Evolutionary conservation across 805 yeast species (phyloP).

Genomic region (Barnettozyma wickerhamii): DNA sequence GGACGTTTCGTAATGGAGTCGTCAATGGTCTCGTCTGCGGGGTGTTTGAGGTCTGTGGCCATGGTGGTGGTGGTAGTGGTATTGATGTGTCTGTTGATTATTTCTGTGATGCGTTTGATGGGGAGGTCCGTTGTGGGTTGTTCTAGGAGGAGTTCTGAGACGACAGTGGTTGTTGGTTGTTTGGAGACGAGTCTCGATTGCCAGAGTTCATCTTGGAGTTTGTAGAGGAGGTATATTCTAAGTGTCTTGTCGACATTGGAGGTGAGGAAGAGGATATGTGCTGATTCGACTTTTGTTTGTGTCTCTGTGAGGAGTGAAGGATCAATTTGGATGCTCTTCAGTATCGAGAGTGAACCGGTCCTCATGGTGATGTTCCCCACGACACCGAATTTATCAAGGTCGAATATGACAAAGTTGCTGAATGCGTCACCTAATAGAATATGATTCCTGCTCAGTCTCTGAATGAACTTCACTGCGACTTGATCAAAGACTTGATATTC

Average conservation of each 20-base stretch:
- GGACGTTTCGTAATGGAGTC: too few relatives aligned
- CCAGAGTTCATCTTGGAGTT: not conserved
- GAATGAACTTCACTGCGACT: constrained; percentile 18
- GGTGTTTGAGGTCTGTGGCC: too few relatives aligned
- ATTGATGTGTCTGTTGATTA: not conserved
- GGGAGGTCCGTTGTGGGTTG: not conserved
- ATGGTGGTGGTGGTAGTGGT: not conserved
- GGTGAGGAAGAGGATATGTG: not conserved
- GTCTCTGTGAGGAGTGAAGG: not conserved
- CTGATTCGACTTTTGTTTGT: not conserved
- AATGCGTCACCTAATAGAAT: constrained; percentile 21
- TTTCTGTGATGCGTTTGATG: not conserved
- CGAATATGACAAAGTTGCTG: constrained; percentile 16
- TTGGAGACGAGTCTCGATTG: not conserved
- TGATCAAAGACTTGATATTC: constrained; percentile 19
- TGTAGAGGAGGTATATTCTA: constrained; percentile 4
- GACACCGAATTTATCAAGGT: constrained; percentile 7
- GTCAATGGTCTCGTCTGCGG: too few relatives aligned
- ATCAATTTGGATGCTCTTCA: constrained; percentile 5
- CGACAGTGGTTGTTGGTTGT: not conserved
- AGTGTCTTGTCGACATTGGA: constrained; percentile 6
- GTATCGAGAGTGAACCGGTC: constrained; percentile 20
- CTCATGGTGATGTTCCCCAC: constrained; percentile 15
- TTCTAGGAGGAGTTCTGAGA: not conserved
- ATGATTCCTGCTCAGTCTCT: not conserved